Percentiles rank a stretch among this genome's conserved stretches.
phyloP scores from a whole-genome alignment of 1,284 basidiomycete species.

The Trametes versicolor region DNA sequence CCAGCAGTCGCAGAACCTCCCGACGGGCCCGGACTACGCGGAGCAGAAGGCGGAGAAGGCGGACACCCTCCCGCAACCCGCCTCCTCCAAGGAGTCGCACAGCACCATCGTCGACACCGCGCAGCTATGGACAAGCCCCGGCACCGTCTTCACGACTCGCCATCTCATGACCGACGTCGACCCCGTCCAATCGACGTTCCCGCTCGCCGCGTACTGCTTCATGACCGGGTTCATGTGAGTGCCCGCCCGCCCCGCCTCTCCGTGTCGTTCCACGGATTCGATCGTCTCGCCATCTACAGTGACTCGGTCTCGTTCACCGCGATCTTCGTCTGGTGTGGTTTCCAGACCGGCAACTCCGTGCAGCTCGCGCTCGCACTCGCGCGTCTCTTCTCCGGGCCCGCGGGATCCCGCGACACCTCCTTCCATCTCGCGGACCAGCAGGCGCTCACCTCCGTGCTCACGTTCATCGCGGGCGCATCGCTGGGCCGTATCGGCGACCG shows the following conservation, averaged over 20 bases:
- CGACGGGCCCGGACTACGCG: conserved; percentile 33
- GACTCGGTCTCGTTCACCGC: conserved; percentile 83
- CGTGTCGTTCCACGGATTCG: conserved; percentile 9
- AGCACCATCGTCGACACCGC: conserved; percentile 33
- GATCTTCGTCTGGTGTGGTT: conserved; percentile 88
- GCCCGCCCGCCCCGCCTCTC: not conserved
- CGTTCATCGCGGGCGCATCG: conserved; percentile 78
- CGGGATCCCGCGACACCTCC: conserved; percentile 55
- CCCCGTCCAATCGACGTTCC: conserved; percentile 61
- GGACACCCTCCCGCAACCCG: conserved; percentile 36
- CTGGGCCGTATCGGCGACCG: conserved; percentile 78
- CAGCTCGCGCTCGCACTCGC: conserved; percentile 71
- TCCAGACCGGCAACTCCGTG: conserved; percentile 82
- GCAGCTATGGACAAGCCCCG: conserved; percentile 41
- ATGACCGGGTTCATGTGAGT: conserved; percentile 87
- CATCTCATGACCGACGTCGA: conserved; percentile 67
- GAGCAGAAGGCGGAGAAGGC: conserved; percentile 37
- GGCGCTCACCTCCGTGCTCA: conserved; percentile 79
- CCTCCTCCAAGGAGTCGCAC: conserved; percentile 30
- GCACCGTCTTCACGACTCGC: conserved; percentile 37
- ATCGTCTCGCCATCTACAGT: conserved; percentile 46
- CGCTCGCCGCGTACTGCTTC: conserved; percentile 82
- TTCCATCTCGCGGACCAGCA: conserved; percentile 86
- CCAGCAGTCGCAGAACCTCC: conserved; percentile 14
- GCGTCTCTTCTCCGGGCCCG: conserved; percentile 68